phyloP scores from a whole-genome alignment of 139 green algal genomes.

The Coelastrella sp. region DNA sequence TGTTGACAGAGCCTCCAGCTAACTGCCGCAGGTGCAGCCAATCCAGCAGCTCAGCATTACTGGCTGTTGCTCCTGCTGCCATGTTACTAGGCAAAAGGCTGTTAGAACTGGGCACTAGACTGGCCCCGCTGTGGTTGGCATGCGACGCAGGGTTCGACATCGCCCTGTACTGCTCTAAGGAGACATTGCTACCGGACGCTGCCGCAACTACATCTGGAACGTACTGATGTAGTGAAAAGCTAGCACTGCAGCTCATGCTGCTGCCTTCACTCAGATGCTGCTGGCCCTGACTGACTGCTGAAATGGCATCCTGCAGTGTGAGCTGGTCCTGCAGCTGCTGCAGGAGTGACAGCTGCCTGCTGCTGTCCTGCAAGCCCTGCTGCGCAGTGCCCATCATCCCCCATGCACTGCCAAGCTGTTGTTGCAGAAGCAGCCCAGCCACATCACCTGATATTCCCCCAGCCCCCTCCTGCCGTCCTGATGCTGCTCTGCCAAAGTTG shows the following conservation, averaged over 20 bases:
- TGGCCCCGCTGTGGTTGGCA: no score
- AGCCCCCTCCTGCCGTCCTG: background rate
- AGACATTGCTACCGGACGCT: no score
- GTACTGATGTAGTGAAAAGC: background rate
- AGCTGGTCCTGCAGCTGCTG: background rate
- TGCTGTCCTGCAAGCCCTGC: background rate
- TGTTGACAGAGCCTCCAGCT: background rate
- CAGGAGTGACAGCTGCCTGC: background rate
- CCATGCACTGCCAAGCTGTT: background rate
- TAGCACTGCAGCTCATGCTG: background rate
- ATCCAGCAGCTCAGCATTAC: background rate
- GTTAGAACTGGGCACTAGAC: background rate
- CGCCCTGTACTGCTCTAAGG: no score
- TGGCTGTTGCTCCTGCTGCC: background rate
- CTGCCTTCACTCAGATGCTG: background rate
- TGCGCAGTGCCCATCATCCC: background rate
- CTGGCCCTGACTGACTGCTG: background rate
- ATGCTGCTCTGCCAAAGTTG: no score
- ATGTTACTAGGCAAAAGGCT: background rate
- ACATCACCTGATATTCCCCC: background rate
- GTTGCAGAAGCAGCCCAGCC: background rate
- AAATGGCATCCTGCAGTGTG: background rate
- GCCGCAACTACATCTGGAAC: no score
- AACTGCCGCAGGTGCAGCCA: constrained; percentile 1
- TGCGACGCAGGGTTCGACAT: no score